Conservation (phyloP, 2,329 filamentous ascomycete species). For the Ilyonectria destructans region DNA sequence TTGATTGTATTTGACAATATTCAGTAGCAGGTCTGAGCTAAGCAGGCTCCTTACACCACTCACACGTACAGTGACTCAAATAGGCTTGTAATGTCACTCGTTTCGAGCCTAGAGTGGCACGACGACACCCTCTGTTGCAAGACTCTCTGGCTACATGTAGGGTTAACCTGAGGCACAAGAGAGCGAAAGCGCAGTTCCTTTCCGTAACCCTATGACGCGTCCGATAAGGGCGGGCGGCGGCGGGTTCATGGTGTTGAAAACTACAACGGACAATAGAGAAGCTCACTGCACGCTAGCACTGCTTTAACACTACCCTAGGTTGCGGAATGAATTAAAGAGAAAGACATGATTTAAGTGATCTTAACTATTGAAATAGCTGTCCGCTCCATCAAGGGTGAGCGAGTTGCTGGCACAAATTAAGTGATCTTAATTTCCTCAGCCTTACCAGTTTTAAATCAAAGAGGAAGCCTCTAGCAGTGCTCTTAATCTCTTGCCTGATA, state of each 20-base stretch:
- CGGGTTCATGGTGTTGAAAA: neutral
- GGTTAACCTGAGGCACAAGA: neutral
- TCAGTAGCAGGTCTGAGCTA: neutral
- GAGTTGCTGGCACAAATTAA: conserved; percentile 1
- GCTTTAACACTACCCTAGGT: neutral
- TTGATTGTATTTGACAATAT: neutral
- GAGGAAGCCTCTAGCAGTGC: conserved; percentile 9
- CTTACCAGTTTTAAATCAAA: conserved; percentile 15
- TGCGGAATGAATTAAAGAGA: neutral
- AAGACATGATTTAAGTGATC: neutral
- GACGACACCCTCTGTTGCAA: neutral
- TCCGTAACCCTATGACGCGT: neutral
- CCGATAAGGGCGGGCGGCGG: neutral
- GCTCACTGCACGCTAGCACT: neutral
- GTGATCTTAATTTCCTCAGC: conserved; percentile 11
- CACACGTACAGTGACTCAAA: neutral
- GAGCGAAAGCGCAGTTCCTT: neutral
- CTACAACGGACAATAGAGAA: neutral
- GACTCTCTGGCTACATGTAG: neutral
- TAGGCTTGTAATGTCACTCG: neutral
- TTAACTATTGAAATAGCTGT: neutral
- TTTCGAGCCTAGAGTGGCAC: neutral
- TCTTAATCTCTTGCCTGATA: conserved; percentile 9
- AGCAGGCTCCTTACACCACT: neutral
- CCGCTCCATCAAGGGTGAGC: neutral